Percentiles rank a stretch among this genome's conserved stretches.
Conservation (phyloP, 805 yeast genomes). For the Allodekkera sacchari region DNA sequence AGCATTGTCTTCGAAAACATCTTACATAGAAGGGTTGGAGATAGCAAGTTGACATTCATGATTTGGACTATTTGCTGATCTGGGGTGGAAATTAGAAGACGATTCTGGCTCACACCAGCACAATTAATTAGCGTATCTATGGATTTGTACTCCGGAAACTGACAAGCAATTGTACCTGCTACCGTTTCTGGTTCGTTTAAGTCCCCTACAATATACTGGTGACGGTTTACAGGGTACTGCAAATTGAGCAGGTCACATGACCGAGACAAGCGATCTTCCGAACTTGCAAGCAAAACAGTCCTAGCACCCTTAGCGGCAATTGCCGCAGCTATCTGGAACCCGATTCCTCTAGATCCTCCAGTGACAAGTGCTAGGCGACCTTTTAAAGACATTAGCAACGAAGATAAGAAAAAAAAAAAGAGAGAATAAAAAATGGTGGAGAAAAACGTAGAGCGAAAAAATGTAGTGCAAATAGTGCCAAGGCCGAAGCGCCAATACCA, state of each 20-base stretch:
- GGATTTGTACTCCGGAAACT: constrained; percentile 23
- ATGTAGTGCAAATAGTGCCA: too few relatives aligned
- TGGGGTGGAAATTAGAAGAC: constrained; percentile 38
- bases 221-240: constrained; percentile 14
- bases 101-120: constrained; percentile 58
- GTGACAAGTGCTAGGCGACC: constrained; percentile 40
- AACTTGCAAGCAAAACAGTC: constrained; percentile 44
- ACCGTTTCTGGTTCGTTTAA: constrained; percentile 15
- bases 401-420: too few relatives aligned
- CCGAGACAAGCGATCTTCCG: constrained; percentile 27
- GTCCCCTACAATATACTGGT: constrained; percentile 28
- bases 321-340: constrained; percentile 42
- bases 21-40: constrained; percentile 55
- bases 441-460: too few relatives aligned
- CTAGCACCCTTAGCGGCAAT: constrained; percentile 45
- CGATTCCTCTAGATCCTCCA: constrained; percentile 68
- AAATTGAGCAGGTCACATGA: constrained; percentile 15
- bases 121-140: constrained; percentile 49
- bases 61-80: constrained; percentile 34
- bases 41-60: constrained; percentile 46
- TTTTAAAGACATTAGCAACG: too few relatives aligned
- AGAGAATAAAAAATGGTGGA: too few relatives aligned
- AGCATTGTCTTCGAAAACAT: constrained; percentile 45
- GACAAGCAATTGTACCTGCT: constrained; percentile 7
- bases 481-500: too few relatives aligned